Evolutionary conservation across 179 eudicot species (phyloP), one percentile per base, ranked within the genome.

Genomic region (Silene noctiflora): DNA sequence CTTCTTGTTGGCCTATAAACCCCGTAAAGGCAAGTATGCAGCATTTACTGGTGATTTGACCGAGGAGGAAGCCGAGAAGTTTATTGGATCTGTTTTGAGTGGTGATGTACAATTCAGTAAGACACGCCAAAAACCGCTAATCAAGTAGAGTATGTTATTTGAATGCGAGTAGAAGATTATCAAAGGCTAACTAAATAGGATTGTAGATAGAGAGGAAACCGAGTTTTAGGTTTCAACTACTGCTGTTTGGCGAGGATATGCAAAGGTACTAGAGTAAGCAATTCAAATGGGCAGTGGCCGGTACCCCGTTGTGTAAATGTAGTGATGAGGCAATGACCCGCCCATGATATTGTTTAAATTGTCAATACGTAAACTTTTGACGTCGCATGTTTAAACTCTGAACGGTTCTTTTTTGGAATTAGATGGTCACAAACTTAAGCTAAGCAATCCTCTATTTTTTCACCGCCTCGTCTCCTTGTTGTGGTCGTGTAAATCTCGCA

Each of bases 1-100:
- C 67, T 81, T 93, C 73, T 76, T 95, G 81, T 31, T 94, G 48
- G 99, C 99, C 4, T 95, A 91, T 84, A 95, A 95, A 75, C 96
- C 96, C 3, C 86, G 88, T n/a, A 93, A 74, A 82, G 87, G 85
- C 60, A 95, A 85, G 87, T 92, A 86, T 76, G 91, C 96, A 2
- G 80, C 82, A 0, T 87, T 75, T 61, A 69, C 75, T 1, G 92
- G 85, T 4, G 87, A 86, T 69, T 13, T 87, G 27, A 84, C 85
- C 19, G 48, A 69, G 42, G 99, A 93, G 82, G 91, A 86, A 77
- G 89, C 81, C 0, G 97, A 89, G 84, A 87, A 67, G 33, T 95
- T 95, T 76, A 77, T 95, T 24, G 73, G 93, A 81, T 87, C 96
- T 0, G 92, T 95, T 25, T 89, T 95, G 4, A 93, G 86, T 77